Evolutionary conservation across 371 early-diverging fungal species (phyloP).

Genomic region (Entomophthora muscae): DNA sequence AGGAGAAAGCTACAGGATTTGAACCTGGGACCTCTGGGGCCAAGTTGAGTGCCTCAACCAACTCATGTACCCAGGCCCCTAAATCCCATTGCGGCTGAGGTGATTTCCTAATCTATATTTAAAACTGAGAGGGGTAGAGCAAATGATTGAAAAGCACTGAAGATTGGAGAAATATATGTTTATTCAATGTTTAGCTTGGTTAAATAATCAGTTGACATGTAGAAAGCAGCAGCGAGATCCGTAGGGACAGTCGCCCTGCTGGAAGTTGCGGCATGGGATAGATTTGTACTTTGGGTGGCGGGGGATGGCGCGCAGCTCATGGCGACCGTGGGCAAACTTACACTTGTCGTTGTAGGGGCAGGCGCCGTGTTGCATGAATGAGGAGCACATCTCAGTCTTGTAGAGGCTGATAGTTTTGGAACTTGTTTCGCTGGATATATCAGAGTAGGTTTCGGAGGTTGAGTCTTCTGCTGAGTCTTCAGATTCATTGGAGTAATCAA

Average conservation of each 20-base stretch:
- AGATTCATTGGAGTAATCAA: background rate
- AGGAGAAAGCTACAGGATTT: no score
- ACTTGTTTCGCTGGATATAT: background rate
- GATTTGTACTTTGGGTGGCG: conserved; percentile 94
- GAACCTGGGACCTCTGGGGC: no score
- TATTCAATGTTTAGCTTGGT: no score
- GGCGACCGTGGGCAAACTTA: conserved; percentile 81
- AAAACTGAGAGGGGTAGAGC: no score
- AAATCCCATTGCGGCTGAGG: no score
- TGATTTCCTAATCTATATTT: no score
- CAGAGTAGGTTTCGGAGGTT: background rate
- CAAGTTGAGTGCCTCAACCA: no score
- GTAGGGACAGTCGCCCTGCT: conserved; percentile 81
- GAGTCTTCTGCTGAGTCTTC: background rate
- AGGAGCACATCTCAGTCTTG: conserved; percentile 94
- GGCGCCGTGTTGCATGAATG: conserved; percentile 67
- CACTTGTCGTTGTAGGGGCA: conserved; percentile 90
- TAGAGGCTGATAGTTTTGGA: conserved; percentile 28
- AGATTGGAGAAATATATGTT: no score
- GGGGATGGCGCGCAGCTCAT: conserved; percentile 61
- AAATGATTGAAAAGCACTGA: no score
- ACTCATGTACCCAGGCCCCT: no score
- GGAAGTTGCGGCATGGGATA: conserved; percentile 71
- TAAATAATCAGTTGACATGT: no score
- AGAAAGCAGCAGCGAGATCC: conserved; percentile 92